Evolutionary conservation across 805 yeast species (phyloP).

Genomic region (Maudiozyma saulgeensis): DNA sequence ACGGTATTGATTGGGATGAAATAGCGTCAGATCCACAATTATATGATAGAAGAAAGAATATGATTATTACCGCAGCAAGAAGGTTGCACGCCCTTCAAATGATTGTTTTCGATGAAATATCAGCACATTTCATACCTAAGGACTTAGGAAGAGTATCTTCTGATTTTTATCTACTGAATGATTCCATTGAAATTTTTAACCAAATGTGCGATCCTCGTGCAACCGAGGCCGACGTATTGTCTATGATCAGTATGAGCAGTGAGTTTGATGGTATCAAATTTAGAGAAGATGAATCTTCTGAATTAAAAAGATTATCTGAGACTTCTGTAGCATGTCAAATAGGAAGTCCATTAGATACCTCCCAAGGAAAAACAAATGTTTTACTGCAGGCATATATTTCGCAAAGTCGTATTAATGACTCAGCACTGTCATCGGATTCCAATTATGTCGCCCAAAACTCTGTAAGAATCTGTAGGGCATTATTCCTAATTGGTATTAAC

Average conservation of each 20-base stretch:
- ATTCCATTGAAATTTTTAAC: slow-evolving; percentile 82
- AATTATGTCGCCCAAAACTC: slow-evolving; percentile 94
- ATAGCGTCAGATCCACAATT: slow-evolving; percentile 74
- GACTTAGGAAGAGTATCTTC: slow-evolving; percentile 93
- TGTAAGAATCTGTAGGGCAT: slow-evolving; percentile 84
- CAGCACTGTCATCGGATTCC: slow-evolving; percentile 77
- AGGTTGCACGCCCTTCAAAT: slow-evolving; percentile 79
- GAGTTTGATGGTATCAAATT: slow-evolving; percentile 87
- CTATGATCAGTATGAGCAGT: slow-evolving; percentile 83
- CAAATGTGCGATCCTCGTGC: slow-evolving; percentile 75
- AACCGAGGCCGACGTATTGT: slow-evolving; percentile 82
- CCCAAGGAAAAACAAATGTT: slow-evolving; percentile 81
- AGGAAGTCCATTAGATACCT: slow-evolving; percentile 61
- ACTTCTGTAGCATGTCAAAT: slow-evolving; percentile 67
- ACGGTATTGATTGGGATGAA: slow-evolving; percentile 85
- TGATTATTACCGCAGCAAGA: slow-evolving; percentile 74
- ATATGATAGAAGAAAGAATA: slow-evolving; percentile 58
- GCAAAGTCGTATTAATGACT: slow-evolving; percentile 57
- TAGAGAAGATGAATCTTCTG: slow-evolving; percentile 78
- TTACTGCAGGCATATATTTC: slow-evolving; percentile 84
- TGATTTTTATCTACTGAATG: slow-evolving; percentile 79
- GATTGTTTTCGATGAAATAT: slow-evolving; percentile 83
- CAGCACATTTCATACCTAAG: slow-evolving; percentile 70
- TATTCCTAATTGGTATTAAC: slow-evolving; percentile 77
- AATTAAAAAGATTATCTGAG: slow-evolving; percentile 54